Percentiles rank a stretch among this genome's conserved stretches.
Conservation (phyloP, 2,329 filamentous ascomycete genomes). For the Catunica adiposa region DNA sequence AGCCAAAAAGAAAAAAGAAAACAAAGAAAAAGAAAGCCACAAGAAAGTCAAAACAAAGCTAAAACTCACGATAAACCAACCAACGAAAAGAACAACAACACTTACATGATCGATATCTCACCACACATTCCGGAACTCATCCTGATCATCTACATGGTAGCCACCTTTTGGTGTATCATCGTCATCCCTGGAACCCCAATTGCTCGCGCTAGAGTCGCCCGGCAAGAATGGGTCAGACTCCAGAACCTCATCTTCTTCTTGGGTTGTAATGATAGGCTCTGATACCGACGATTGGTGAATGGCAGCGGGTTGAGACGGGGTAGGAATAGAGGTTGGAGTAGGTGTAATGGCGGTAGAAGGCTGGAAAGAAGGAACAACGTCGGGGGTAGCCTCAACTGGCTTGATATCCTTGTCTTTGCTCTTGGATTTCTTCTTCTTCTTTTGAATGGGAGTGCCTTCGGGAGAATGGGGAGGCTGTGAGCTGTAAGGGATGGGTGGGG, state of each 20-base stretch:
- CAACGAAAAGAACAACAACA: not conserved
- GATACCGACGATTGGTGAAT: not conserved
- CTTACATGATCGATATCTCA: constrained; percentile 11
- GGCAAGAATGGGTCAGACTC: constrained; percentile 11
- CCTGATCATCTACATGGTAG: constrained; percentile 23
- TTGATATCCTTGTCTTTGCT: constrained; percentile 1
- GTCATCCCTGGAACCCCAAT: not conserved
- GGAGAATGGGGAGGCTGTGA: constrained; percentile 15
- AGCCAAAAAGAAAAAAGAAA: constrained; percentile 7
- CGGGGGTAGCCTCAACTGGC: not conserved
- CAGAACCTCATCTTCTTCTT: constrained; percentile 1
- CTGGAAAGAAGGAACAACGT: not conserved
- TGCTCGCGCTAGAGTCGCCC: constrained; percentile 2
- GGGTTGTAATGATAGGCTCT: not conserved
- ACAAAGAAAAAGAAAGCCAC: not conserved
- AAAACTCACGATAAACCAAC: not conserved
- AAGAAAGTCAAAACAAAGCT: not conserved
- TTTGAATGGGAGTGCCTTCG: constrained; percentile 22
- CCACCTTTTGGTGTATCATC: not conserved
- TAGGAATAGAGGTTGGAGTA: not conserved
- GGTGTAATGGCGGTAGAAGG: not conserved
- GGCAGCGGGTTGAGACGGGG: not conserved
- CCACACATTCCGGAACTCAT: constrained; percentile 34
- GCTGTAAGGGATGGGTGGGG: constrained; percentile 19
- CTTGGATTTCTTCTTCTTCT: constrained; percentile 25